phyloP scores from a whole-genome alignment of 352 stramenopile genomes.

The Discostella stelligera region DNA sequence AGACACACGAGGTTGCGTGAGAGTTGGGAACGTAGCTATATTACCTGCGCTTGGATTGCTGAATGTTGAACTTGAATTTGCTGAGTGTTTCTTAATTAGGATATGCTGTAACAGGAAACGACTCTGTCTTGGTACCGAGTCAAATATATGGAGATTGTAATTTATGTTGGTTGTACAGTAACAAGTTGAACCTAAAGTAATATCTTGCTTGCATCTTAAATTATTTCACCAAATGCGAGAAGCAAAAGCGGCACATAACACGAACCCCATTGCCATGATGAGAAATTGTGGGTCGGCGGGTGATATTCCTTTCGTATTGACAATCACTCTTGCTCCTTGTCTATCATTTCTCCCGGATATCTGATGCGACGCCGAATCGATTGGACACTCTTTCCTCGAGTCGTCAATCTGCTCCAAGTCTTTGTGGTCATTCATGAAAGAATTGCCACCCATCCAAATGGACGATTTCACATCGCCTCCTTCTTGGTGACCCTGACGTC shows the following conservation, averaged over 20 bases:
- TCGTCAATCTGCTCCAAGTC: slow-evolving; percentile 4
- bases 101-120: too few relatives aligned
- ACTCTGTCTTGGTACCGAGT: too few relatives aligned
- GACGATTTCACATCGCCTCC: slow-evolving; percentile 12
- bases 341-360: neutral
- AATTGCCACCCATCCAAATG: slow-evolving; percentile 37
- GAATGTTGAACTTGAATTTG: neutral
- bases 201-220: neutral
- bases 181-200: neutral
- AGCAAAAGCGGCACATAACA: slow-evolving; percentile 6
- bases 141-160: neutral
- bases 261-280: slow-evolving; percentile 6
- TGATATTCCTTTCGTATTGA: slow-evolving; percentile 1
- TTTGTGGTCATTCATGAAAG: neutral
- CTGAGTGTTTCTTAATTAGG: neutral
- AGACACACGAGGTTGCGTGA: neutral
- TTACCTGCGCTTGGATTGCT: neutral
- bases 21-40: neutral
- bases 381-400: neutral
- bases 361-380: neutral
- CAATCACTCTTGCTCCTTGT: neutral
- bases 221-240: slow-evolving; percentile 19
- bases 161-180: neutral
- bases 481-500: slow-evolving; percentile 3
- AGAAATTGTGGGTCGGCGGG: slow-evolving; percentile 23